These are phyloP conservation scores for Pythium brassicae DNA, from an alignment of 352 stramenopile genomes.

Conservation along the genomic window DNA sequence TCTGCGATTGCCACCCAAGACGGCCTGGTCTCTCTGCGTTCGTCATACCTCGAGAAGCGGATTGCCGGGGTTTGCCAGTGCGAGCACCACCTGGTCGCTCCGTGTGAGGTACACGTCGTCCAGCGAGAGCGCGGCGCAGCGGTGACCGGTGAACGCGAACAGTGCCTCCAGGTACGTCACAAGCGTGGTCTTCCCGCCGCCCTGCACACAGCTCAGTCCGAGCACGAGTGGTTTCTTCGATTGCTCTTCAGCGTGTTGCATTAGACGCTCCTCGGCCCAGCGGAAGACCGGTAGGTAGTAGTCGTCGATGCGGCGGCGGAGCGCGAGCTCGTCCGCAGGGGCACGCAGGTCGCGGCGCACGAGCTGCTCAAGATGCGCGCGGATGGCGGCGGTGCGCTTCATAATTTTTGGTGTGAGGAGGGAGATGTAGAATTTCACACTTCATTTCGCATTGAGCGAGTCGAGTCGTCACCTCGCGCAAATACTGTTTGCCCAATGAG, in stretches of 20 bases:
- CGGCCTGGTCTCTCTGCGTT: background rate
- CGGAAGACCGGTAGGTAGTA: conserved; percentile 78
- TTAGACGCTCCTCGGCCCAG: conserved; percentile 45
- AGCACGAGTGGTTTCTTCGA: conserved; percentile 33
- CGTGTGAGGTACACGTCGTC: conserved; percentile 82
- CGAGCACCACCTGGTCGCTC: conserved; percentile 59
- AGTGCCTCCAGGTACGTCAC: conserved; percentile 65
- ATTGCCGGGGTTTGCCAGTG: conserved; percentile 52
- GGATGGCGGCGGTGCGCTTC: conserved; percentile 11
- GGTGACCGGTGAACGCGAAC: conserved; percentile 42
- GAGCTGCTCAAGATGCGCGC: conserved; percentile 47
- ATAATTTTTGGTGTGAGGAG: background rate
- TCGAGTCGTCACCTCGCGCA: background rate
- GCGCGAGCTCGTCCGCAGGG: conserved; percentile 25
- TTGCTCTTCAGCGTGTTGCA: background rate
- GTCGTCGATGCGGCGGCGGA: conserved; percentile 51
- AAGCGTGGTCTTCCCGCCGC: conserved; percentile 82
- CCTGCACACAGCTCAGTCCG: conserved; percentile 80
- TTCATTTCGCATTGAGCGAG: background rate
- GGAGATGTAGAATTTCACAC: background rate
- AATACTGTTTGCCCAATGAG: too few species aligned
- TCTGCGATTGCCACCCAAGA: too few species aligned
- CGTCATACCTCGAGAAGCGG: conserved; percentile 68
- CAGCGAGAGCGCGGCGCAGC: conserved; percentile 71
- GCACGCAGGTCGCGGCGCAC: conserved; percentile 40